Evolutionary conservation across 148 eudicot genomes (phyloP), one percentile per base, ranked within the genome.

Genomic region (Heliosperma pusillum): DNA sequence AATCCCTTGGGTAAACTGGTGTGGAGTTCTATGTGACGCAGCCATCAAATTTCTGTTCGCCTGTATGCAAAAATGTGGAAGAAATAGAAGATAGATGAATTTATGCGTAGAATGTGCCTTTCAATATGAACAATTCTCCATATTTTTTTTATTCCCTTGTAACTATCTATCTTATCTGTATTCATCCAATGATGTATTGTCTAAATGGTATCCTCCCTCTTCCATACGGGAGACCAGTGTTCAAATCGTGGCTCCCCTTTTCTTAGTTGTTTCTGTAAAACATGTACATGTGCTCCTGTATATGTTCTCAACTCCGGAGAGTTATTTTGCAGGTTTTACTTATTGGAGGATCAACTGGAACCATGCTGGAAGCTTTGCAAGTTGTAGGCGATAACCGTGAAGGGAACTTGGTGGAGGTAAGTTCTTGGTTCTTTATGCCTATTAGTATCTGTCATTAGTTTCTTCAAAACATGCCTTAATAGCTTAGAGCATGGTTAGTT

Each of bases 331-430:
- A 95, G 99, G 99, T 95, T 70, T 85, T 95, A 80, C 81, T 95
- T 76, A 95, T 95, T 73, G 99, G 99, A 80, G 99, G 99, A 77
- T 90, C 99, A 72, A 95, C 99, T 11, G 99, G 99, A 74, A 92
- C 99, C 74, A 95, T 95, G 99, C 86, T 95, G 71, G 99, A 95
- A 87, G 91, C 96, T 66, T 82, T 95, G 69, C 77, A 95, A 73
- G 99, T 95, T 73, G 86, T 95, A 26, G 99, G 99, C 77, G 99
- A 92, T 74, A 82, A 56, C 42, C 83, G 75, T 74, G 97, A 90
- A 61, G 82, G 67, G 73, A 87, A 80, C 56, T 62, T 88, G 79
- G 86, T 73, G 33, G 97, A 89, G 74, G 99, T 90, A 89, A 88
- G 92, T 88, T 65, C 55, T 45, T 42, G 42, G 40, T 75, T 57